Percentiles rank a stretch among this genome's conserved stretches.
Evolutionary conservation across 208 protist genomes (phyloP).

Genomic region (Herpetomonas samuelpessoai): DNA sequence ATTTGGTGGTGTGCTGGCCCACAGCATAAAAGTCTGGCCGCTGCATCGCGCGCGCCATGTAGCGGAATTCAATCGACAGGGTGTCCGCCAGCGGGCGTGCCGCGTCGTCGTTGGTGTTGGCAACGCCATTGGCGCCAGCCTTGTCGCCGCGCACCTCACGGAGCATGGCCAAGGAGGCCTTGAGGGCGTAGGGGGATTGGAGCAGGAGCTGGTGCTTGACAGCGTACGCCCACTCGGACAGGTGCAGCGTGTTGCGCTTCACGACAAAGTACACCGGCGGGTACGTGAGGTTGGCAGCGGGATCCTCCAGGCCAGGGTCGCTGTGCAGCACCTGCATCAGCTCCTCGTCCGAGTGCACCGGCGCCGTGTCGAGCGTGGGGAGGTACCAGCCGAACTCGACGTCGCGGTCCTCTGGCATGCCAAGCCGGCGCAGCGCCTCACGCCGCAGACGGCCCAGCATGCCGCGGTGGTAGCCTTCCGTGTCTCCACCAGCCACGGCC

Average conservation of each 20-base stretch:
- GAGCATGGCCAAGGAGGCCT: constrained; percentile 69
- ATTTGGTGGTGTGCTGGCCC: constrained; percentile 74
- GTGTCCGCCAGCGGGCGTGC: constrained; percentile 66
- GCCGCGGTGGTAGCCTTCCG: constrained; percentile 11
- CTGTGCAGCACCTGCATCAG: constrained; percentile 71
- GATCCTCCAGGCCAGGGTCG: constrained; percentile 83
- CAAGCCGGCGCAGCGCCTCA: constrained; percentile 33
- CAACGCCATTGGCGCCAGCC: constrained; percentile 14
- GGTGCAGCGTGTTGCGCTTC: constrained; percentile 70
- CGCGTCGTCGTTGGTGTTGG: constrained; percentile 21
- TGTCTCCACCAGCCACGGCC: background rate
- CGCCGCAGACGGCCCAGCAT: constrained; percentile 40
- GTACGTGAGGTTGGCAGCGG: constrained; percentile 50
- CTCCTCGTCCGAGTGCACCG: constrained; percentile 68
- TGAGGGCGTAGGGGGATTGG: constrained; percentile 83
- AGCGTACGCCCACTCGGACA: constrained; percentile 90
- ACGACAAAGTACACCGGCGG: constrained; percentile 89
- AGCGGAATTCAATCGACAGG: constrained; percentile 73
- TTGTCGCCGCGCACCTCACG: constrained; percentile 81
- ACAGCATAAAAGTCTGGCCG: constrained; percentile 82
- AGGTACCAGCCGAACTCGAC: constrained; percentile 86
- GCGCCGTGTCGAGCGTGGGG: constrained; percentile 81
- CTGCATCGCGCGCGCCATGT: constrained; percentile 53
- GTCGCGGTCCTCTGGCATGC: constrained; percentile 62
- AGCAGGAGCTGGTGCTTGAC: constrained; percentile 89